These are phyloP conservation scores for Fraxinus platypoda DNA, from an alignment of 305 asterid genomes.

Conservation along the genomic window DNA sequence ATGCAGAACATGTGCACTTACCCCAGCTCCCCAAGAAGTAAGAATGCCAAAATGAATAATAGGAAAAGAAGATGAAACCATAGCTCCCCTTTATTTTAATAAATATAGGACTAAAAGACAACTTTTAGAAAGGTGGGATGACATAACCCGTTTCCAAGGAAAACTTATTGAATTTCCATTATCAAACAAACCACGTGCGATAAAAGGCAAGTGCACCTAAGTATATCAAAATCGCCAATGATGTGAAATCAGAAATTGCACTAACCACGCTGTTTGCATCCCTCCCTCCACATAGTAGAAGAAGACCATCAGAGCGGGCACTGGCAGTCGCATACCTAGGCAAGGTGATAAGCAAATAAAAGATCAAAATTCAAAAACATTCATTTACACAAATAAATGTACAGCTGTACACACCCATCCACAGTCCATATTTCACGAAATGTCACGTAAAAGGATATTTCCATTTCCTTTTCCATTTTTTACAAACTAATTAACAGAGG, in stretches of 20 bases:
- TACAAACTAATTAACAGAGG: constrained; percentile 1
- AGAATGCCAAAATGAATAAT: background rate
- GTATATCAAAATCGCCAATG: background rate
- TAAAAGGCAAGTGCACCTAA: constrained; percentile 8
- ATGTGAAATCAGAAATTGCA: constrained; percentile 12
- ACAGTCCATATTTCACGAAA: constrained; percentile 4
- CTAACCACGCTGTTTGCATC: constrained; percentile 99
- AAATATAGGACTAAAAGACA: constrained; percentile 12
- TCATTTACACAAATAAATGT: background rate
- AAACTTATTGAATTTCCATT: background rate
- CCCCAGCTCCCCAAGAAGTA: background rate
- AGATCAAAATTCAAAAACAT: constrained; percentile 13
- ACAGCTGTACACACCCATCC: background rate
- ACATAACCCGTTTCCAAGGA: background rate
- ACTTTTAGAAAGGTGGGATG: background rate
- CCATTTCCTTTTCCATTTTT: constrained; percentile 1
- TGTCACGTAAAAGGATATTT: constrained; percentile 16
- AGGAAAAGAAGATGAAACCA: background rate
- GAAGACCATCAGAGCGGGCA: constrained; percentile 99
- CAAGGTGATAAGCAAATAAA: constrained; percentile 25
- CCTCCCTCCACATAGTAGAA: constrained; percentile 99
- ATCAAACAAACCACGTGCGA: background rate
- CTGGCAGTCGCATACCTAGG: constrained; percentile 98
- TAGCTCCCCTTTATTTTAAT: constrained; percentile 3
- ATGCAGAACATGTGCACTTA: background rate